These are phyloP conservation scores for Nicotiana obtusifolia DNA, from an alignment of 257 asterid genomes.

Conservation along the genomic window DNA sequence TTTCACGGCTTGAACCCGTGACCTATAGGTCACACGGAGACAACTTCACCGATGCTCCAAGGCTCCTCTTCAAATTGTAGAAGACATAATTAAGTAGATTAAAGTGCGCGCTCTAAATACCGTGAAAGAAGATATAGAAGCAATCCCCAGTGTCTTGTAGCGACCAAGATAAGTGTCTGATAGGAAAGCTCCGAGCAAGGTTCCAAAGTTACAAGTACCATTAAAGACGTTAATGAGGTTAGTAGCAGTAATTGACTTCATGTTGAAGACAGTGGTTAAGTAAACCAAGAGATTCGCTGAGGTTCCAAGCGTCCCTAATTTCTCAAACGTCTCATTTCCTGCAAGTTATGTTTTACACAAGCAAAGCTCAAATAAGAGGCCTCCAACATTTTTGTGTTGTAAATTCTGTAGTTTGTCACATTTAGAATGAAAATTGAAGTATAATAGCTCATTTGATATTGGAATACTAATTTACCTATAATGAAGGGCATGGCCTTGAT, in stretches of 20 bases:
- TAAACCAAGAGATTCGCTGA: constrained; percentile 27
- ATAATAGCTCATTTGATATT: not conserved
- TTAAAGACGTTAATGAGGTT: constrained; percentile 26
- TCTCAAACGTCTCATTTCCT: constrained; percentile 38
- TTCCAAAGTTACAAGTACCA: constrained; percentile 32
- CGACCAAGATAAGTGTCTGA: constrained; percentile 33
- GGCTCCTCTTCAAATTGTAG: too few species aligned
- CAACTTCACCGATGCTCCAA: too few species aligned
- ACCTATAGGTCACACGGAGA: too few species aligned
- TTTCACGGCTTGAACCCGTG: too few species aligned
- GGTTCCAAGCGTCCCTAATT: constrained; percentile 33
- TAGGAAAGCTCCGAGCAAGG: constrained; percentile 28
- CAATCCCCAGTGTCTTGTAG: constrained; percentile 25
- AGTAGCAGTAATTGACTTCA: constrained; percentile 24
- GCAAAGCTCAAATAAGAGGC: not conserved
- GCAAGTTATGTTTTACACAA: not conserved
- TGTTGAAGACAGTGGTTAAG: constrained; percentile 29
- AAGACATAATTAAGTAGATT: too few species aligned
- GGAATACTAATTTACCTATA: constrained; percentile 14
- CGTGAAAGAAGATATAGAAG: constrained; percentile 28
- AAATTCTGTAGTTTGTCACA: not conserved
- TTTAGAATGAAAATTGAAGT: not conserved
- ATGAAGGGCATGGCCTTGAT: constrained; percentile 31
- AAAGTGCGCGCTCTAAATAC: not conserved
- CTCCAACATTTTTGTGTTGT: not conserved